Evolutionary conservation across 2,329 filamentous ascomycete genomes (phyloP).

Genomic region (Chrysoporthe austroafricana): DNA sequence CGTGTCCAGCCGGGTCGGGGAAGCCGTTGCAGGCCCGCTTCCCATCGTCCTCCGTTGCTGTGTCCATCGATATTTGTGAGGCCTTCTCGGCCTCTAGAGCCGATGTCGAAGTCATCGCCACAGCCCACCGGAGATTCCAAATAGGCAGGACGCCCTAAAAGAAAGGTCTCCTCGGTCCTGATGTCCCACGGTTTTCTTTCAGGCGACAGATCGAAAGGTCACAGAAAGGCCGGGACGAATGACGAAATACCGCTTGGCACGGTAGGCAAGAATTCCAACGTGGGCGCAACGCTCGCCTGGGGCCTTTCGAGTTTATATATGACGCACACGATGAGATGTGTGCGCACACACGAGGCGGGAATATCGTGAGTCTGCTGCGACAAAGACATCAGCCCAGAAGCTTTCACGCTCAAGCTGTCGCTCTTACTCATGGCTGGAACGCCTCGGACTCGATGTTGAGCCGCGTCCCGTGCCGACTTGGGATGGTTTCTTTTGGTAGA

Average conservation of each 20-base stretch:
- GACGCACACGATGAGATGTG: slow-evolving; percentile 2
- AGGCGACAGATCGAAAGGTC: neutral
- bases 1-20: neutral
- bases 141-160: neutral
- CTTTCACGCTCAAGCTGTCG: neutral
- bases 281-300: neutral
- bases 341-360: no score
- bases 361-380: neutral
- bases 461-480: no score
- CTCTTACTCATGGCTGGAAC: neutral
- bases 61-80: slow-evolving; percentile 1
- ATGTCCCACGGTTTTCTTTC: neutral
- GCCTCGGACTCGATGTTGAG: neutral
- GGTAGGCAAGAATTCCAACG: no score
- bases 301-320: neutral
- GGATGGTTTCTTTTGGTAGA: no score
- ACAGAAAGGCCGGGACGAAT: no score
- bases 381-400: neutral
- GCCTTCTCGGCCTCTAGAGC: slow-evolving; percentile 15
- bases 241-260: no score
- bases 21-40: neutral
- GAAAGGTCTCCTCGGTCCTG: neutral
- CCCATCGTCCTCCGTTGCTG: neutral
- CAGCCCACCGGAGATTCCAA: neutral
- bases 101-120: neutral